Evolutionary conservation across 306 rosid species (phyloP).

Genomic region (Canavalia ensiformis): DNA sequence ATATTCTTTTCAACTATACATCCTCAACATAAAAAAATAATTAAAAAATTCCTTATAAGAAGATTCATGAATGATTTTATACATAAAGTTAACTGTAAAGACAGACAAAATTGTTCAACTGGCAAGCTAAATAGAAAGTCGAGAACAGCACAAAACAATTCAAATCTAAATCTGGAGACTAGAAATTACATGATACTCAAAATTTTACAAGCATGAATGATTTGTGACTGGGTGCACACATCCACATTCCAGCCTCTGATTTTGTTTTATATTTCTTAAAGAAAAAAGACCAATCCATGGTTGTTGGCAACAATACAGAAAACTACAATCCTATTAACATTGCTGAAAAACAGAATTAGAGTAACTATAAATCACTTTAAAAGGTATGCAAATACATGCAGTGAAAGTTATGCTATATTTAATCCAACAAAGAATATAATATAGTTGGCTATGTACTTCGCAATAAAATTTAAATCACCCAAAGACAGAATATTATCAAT

Average conservation of each 20-base stretch:
- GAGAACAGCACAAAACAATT: conserved; percentile 5
- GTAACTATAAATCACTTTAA: conserved; percentile 26
- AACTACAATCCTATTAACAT: conserved; percentile 1
- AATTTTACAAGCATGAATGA: conserved; percentile 26
- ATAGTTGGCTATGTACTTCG: conserved; percentile 22
- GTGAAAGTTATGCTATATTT: background rate
- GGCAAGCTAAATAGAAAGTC: conserved; percentile 5
- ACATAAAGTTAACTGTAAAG: conserved; percentile 11
- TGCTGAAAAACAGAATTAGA: conserved; percentile 19
- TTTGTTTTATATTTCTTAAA: conserved; percentile 32
- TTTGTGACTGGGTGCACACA: background rate
- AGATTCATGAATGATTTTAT: conserved; percentile 27
- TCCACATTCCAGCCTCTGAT: conserved; percentile 28
- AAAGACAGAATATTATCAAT: conserved; percentile 29
- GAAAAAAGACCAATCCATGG: conserved; percentile 21
- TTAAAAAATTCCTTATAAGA: conserved; percentile 3
- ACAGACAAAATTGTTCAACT: conserved; percentile 22
- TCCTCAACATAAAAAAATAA: conserved; percentile 28
- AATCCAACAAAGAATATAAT: conserved; percentile 16
- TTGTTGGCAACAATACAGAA: conserved; percentile 13
- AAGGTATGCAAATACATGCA: conserved; percentile 30
- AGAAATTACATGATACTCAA: conserved; percentile 6
- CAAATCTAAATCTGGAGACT: conserved; percentile 27
- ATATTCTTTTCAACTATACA: background rate
- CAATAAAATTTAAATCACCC: conserved; percentile 23